Evolutionary conservation across 805 yeast species (phyloP), one percentile per base, ranked within the genome.

Genomic region (Schwanniomyces occidentalis): DNA sequence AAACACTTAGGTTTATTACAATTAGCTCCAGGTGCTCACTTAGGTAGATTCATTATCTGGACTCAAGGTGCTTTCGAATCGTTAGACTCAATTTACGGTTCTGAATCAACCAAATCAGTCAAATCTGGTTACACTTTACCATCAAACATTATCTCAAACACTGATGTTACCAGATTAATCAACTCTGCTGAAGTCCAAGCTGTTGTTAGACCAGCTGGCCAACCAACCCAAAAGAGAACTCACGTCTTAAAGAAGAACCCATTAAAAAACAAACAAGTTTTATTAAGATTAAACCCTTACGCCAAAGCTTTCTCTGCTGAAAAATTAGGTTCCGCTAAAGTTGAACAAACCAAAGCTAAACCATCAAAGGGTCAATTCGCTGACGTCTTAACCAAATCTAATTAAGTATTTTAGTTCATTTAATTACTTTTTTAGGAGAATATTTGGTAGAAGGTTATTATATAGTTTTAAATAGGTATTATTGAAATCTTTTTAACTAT

Each of bases 11-110:
- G 93, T 78, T 80, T 93, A 63, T 84, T 93, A 71, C 98, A 91
- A 80, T 85, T 93, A 66, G 99, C 99, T 62, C 99, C 99, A 74
- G 99, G 99, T 85, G 95, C 98, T 69, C 99, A 93, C 82, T 79
- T 93, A 65, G 99, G 99, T 80, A 90, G 99, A 83, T 93, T 93
- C 66, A 85, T 93, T 66, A 88, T 93, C 88, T 93, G 99, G 99
- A 90, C 99, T 67, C 96, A 90, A 80, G 77, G 88, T 69, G 99
- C 99, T 69, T 89, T 93, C 73, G 85, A 90, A 69, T 81, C 90
- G 63, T 82, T 93, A 67, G 99, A 93, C 81, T 77, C 89, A 52
- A 86, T 93, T 79, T 93, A 93, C 93, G 95, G 95, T 71, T 80
- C 95, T 53, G 95, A 85, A 68, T 68, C 90, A 60, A 80, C 84